These are phyloP conservation scores for Trebouxia sp. DNA, from an alignment of 139 green algal species.

Conservation along the genomic window DNA sequence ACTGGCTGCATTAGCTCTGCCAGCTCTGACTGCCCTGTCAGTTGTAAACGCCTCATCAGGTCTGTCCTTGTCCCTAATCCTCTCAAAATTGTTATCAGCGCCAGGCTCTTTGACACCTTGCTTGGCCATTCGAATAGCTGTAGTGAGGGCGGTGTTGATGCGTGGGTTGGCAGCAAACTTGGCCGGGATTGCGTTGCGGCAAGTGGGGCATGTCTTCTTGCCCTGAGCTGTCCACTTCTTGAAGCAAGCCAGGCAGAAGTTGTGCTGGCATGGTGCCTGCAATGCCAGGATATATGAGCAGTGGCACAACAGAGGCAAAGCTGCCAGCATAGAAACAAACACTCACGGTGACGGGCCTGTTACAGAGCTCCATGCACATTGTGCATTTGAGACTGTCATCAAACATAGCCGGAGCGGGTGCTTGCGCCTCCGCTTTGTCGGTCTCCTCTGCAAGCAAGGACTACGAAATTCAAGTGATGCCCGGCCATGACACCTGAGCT, in stretches of 20 bases:
- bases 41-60: conserved; percentile 93
- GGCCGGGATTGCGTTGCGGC: conserved; percentile 69
- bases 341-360: conserved; percentile 84
- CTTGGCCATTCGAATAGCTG: conserved; percentile 72
- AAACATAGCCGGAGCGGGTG: conserved; percentile 38
- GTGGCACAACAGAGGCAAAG: not conserved
- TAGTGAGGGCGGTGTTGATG: conserved; percentile 87
- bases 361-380: conserved; percentile 87
- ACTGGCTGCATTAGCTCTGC: conserved; percentile 86
- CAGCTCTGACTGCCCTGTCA: conserved; percentile 61
- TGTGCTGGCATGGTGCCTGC: conserved; percentile 94
- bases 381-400: conserved; percentile 87
- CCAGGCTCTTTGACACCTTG: conserved; percentile 30
- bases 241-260: conserved; percentile 96
- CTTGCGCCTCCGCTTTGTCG: not conserved
- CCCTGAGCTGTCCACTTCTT: conserved; percentile 71
- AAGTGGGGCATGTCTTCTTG: conserved; percentile 89
- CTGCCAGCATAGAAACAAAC: not conserved
- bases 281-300: not conserved
- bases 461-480: not conserved
- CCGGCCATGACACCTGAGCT: not conserved
- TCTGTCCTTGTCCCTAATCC: conserved; percentile 53
- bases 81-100: conserved; percentile 38
- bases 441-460: conserved; percentile 13
- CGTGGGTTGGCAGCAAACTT: conserved; percentile 78